Evolutionary conservation across 1,284 basidiomycete genomes (phyloP).

Genomic region (Boletus semigastroideus): DNA sequence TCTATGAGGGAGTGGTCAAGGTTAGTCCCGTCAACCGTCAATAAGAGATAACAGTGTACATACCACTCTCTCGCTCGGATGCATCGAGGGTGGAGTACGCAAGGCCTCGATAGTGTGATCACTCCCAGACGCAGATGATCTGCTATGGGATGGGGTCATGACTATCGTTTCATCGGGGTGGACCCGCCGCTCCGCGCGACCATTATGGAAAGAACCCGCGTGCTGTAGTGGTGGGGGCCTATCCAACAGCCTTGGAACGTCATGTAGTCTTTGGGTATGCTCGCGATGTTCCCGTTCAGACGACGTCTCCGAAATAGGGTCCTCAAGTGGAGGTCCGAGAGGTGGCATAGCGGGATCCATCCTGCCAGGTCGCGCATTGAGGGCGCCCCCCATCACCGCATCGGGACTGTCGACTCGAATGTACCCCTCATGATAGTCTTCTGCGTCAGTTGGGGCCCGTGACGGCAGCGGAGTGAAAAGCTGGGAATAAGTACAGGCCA

Average conservation of each 20-base stretch:
- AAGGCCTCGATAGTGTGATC: slow-evolving; percentile 33
- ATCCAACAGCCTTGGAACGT: slow-evolving; percentile 26
- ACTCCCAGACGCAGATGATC: slow-evolving; percentile 27
- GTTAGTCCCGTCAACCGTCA: not conserved
- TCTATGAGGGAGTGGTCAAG: slow-evolving; percentile 14
- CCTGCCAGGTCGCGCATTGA: slow-evolving; percentile 34
- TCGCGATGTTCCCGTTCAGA: slow-evolving; percentile 30
- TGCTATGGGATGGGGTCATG: slow-evolving; percentile 21
- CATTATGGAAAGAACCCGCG: slow-evolving; percentile 23
- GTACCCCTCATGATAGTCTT: slow-evolving; percentile 33
- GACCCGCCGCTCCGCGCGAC: slow-evolving; percentile 18
- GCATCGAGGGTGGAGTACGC: slow-evolving; percentile 19
- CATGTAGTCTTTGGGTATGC: slow-evolving; percentile 15
- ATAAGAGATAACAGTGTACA: slow-evolving; percentile 2
- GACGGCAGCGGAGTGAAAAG: slow-evolving; percentile 35
- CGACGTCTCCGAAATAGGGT: slow-evolving; percentile 20
- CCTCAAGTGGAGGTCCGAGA: slow-evolving; percentile 20
- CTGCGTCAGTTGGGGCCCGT: slow-evolving; percentile 33
- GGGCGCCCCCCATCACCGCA: slow-evolving; percentile 33
- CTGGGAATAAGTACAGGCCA: slow-evolving; percentile 14
- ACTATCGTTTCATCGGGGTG: slow-evolving; percentile 25
- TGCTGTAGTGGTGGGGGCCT: slow-evolving; percentile 23
- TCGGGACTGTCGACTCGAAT: slow-evolving; percentile 34
- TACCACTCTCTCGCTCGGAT: slow-evolving; percentile 32
- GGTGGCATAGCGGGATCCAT: slow-evolving; percentile 22